Percentiles rank a stretch among this genome's conserved stretches.
Conservation (phyloP, 2,329 filamentous ascomycete genomes). For the Paramyrothecium roridum region DNA sequence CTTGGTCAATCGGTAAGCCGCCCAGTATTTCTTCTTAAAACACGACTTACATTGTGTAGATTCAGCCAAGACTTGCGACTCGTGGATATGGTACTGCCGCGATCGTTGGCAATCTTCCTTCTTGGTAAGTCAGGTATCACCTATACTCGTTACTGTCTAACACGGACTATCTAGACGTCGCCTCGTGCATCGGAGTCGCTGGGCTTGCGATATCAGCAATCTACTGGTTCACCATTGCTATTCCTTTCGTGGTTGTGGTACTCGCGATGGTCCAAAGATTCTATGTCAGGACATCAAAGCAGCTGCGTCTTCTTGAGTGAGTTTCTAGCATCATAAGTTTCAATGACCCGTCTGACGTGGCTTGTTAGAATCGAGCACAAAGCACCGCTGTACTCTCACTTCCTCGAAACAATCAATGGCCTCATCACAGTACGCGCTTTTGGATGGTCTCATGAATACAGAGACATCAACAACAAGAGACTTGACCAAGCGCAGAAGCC, state of each 20-base stretch:
- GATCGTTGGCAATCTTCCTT: slow-evolving; percentile 18
- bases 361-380: slow-evolving; percentile 25
- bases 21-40: fast-evolving
- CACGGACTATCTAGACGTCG: slow-evolving; percentile 13
- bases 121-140: slow-evolving; percentile 13
- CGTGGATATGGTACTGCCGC: slow-evolving; percentile 34
- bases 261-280: slow-evolving; percentile 45
- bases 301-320: slow-evolving; percentile 48
- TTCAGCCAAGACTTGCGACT: slow-evolving; percentile 41
- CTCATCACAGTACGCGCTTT: slow-evolving; percentile 34
- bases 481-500: slow-evolving; percentile 48
- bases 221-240: slow-evolving; percentile 39
- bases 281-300: slow-evolving; percentile 54
- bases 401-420: slow-evolving; percentile 26
- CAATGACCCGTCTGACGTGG: not conserved
- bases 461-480: slow-evolving; percentile 28
- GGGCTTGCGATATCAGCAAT: slow-evolving; percentile 40
- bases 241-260: slow-evolving; percentile 37
- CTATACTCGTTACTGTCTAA: not conserved
- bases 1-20: slow-evolving; percentile 19
- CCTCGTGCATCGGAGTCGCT: slow-evolving; percentile 37
- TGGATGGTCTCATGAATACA: slow-evolving; percentile 31
- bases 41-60: slow-evolving; percentile 10
- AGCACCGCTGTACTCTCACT: slow-evolving; percentile 27
- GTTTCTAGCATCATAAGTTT: not conserved